These are phyloP conservation scores for Metschnikowia koreensis DNA, from an alignment of 805 yeast genomes.

Conservation along the genomic window DNA sequence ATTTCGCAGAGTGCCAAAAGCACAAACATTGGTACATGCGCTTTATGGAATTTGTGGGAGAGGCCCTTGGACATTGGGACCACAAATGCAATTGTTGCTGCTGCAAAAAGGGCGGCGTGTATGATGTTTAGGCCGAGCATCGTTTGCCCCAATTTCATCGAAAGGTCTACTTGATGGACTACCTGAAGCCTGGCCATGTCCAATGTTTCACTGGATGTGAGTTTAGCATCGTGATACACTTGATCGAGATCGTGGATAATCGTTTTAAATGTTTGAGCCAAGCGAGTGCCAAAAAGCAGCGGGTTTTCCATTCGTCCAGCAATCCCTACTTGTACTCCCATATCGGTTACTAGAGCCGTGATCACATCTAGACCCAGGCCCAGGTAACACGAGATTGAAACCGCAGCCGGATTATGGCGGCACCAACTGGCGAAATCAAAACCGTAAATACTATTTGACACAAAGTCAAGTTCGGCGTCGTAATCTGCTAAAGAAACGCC, in stretches of 20 bases:
- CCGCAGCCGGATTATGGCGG: slow-evolving; percentile 28
- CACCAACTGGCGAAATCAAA: slow-evolving; percentile 52
- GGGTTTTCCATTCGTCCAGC: slow-evolving; percentile 42
- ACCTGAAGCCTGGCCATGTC: slow-evolving; percentile 13
- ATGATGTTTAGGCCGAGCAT: slow-evolving; percentile 9
- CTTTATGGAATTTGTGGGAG: background rate
- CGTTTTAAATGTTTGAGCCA: slow-evolving; percentile 10
- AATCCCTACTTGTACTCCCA: slow-evolving; percentile 46
- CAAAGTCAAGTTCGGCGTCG: slow-evolving; percentile 13
- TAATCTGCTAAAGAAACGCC: slow-evolving; percentile 11
- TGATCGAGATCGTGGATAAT: slow-evolving; percentile 12
- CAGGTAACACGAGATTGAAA: slow-evolving; percentile 26
- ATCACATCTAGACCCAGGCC: slow-evolving; percentile 48
- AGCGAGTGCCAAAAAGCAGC: slow-evolving; percentile 13
- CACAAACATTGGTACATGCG: slow-evolving; percentile 2
- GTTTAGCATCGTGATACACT: slow-evolving; percentile 11
- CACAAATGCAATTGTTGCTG: slow-evolving; percentile 1
- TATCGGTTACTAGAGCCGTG: slow-evolving; percentile 48
- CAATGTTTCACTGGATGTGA: slow-evolving; percentile 4
- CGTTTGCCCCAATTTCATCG: slow-evolving; percentile 9
- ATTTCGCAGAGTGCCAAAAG: slow-evolving; percentile 12
- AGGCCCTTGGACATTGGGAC: slow-evolving; percentile 1
- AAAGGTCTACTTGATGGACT: slow-evolving; percentile 12
- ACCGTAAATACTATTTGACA: slow-evolving; percentile 36
- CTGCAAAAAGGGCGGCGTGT: slow-evolving; percentile 3